These are phyloP conservation scores for Ustulina deusta DNA, from an alignment of 2,329 filamentous ascomycete species.

Conservation along the genomic window DNA sequence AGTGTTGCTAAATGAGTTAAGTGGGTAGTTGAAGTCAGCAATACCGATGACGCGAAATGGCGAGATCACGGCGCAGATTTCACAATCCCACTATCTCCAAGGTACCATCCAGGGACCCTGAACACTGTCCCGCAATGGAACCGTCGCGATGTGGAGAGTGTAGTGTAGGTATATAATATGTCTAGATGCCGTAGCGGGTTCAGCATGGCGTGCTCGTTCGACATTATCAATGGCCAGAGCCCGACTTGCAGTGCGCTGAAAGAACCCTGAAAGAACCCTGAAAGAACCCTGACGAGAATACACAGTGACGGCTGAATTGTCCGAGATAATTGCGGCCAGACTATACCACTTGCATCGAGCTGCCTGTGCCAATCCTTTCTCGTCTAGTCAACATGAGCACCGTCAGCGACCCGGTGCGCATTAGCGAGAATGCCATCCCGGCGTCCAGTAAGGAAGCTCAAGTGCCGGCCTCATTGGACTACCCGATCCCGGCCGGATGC, in stretches of 20 bases:
- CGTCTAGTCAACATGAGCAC: slow-evolving; percentile 24
- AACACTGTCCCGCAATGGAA: slow-evolving; percentile 6
- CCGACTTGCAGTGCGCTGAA: neutral
- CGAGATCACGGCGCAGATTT: slow-evolving; percentile 18
- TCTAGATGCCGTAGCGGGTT: slow-evolving; percentile 19
- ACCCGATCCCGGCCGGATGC: slow-evolving; percentile 55
- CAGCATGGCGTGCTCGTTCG: slow-evolving; percentile 33
- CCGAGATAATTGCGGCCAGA: slow-evolving; percentile 3
- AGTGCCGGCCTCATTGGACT: slow-evolving; percentile 38
- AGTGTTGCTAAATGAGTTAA: slow-evolving; percentile 16
- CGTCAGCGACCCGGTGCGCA: slow-evolving; percentile 25
- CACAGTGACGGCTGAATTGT: neutral
- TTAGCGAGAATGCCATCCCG: slow-evolving; percentile 28
- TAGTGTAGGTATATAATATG: slow-evolving; percentile 36
- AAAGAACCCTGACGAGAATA: neutral
- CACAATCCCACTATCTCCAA: slow-evolving; percentile 5
- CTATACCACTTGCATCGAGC: neutral
- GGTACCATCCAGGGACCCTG: slow-evolving; percentile 9
- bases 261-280: neutral
- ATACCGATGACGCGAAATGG: slow-evolving; percentile 33
- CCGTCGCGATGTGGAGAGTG: slow-evolving; percentile 26
- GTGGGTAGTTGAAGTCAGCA: slow-evolving; percentile 28
- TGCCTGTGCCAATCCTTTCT: neutral
- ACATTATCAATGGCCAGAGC: slow-evolving; percentile 10
- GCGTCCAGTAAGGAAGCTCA: slow-evolving; percentile 36